Percentiles rank a stretch among this genome's conserved stretches.
Evolutionary conservation across 139 green algal species (phyloP).

Genomic region (Pseudopediastrum boryanum): DNA sequence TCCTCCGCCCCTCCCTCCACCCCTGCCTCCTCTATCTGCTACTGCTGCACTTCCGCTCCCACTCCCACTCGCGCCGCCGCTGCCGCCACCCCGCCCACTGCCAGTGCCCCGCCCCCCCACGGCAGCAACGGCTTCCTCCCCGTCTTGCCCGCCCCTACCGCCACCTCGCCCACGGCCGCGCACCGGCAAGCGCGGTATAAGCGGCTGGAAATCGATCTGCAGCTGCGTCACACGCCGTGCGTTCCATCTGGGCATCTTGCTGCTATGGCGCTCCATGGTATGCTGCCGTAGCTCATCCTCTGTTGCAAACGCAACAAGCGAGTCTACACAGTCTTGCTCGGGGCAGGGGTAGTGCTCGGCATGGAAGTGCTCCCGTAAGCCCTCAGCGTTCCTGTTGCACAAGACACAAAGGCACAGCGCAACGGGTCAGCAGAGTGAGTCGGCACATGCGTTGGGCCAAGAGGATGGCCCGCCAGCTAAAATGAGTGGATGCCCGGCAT

Average conservation of each 20-base stretch:
- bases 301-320: constrained; percentile 67
- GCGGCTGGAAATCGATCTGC: too few species aligned
- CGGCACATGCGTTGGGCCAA: too few species aligned
- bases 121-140: too few species aligned
- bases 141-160: too few species aligned
- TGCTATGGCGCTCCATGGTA: constrained; percentile 47
- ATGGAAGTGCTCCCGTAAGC: constrained; percentile 26
- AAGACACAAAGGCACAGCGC: neutral
- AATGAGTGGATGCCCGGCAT: too few species aligned
- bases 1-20: neutral
- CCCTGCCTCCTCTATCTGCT: neutral
- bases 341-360: constrained; percentile 63
- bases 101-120: too few species aligned
- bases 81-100: neutral
- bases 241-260: constrained; percentile 41
- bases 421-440: too few species aligned
- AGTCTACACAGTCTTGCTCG: constrained; percentile 60
- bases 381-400: constrained; percentile 30
- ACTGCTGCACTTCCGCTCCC: neutral
- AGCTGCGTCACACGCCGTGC: too few species aligned
- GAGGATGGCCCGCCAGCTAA: too few species aligned
- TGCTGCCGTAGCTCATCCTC: constrained; percentile 67
- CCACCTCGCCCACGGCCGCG: too few species aligned
- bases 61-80: neutral
- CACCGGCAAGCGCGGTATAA: too few species aligned